phyloP scores from a whole-genome alignment of 371 early-diverging fungal genomes.

The Chytridium lagenaria region DNA sequence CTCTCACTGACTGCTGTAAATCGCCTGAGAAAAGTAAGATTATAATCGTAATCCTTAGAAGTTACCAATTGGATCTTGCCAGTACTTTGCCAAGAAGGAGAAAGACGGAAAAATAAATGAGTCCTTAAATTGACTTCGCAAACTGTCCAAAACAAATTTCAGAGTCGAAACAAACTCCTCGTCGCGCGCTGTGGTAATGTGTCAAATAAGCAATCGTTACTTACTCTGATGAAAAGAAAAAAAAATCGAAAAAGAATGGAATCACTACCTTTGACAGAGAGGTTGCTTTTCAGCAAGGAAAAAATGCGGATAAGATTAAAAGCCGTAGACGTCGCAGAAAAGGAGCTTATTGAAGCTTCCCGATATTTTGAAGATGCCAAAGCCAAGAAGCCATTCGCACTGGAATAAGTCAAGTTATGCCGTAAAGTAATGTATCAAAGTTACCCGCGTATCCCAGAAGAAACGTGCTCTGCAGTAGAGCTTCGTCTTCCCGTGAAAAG shows the following conservation, averaged over 20 bases:
- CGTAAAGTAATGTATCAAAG: too few species aligned
- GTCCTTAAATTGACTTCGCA: conserved; percentile 63
- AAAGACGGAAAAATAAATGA: conserved; percentile 71
- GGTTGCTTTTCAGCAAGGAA: not conserved
- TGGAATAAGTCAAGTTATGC: too few species aligned
- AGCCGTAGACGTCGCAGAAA: conserved; percentile 14
- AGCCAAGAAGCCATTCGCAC: not conserved
- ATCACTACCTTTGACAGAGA: conserved; percentile 8
- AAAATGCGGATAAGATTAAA: conserved; percentile 13
- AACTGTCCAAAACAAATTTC: conserved; percentile 57
- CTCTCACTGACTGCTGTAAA: conserved; percentile 56
- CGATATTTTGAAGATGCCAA: conserved; percentile 12
- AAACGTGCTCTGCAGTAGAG: not conserved
- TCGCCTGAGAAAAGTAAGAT: conserved; percentile 46
- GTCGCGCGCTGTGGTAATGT: conserved; percentile 52
- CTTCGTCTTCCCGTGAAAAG: not conserved
- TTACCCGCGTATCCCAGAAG: conserved; percentile 9
- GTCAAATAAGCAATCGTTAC: conserved; percentile 32
- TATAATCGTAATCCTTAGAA: not conserved
- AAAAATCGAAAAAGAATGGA: too few species aligned
- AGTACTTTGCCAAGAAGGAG: conserved; percentile 77
- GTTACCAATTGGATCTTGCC: conserved; percentile 83
- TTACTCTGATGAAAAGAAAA: conserved; percentile 60
- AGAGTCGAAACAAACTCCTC: conserved; percentile 56
- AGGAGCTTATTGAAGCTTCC: not conserved